phyloP scores from a whole-genome alignment of 2,329 filamentous ascomycete species.

The Achaetomium macrosporum region DNA sequence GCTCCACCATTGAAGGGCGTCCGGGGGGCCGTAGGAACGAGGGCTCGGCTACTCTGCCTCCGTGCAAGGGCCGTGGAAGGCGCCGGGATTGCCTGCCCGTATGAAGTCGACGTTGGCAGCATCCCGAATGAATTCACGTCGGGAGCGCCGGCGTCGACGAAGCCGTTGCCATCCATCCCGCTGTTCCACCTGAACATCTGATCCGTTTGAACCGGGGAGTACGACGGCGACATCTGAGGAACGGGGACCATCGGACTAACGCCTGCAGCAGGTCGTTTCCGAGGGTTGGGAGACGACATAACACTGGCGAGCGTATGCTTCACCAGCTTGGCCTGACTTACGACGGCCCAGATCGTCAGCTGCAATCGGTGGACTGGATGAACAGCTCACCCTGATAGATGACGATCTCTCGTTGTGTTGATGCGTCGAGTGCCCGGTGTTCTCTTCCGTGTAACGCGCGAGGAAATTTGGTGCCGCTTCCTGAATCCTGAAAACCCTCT shows the following conservation, averaged over 20 bases:
- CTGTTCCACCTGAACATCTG: conserved; percentile 44
- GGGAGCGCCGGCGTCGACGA: conserved; percentile 33
- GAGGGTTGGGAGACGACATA: conserved; percentile 47
- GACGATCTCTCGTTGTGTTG: not conserved
- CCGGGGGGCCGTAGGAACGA: conserved; percentile 40
- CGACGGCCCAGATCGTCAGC: conserved; percentile 9
- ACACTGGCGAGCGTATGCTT: conserved; percentile 21
- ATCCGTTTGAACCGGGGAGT: conserved; percentile 43
- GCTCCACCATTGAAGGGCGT: conserved; percentile 23
- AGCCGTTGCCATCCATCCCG: conserved; percentile 32
- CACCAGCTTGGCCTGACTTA: conserved; percentile 7
- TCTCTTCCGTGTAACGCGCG: not conserved
- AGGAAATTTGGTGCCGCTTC: not conserved
- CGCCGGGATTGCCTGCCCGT: conserved; percentile 24
- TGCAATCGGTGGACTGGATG: conserved; percentile 1
- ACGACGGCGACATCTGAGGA: conserved; percentile 44
- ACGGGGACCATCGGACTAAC: conserved; percentile 56
- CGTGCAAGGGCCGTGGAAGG: conserved; percentile 47
- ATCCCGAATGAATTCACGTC: conserved; percentile 36
- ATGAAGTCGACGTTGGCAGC: conserved; percentile 26
- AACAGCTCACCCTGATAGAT: not conserved
- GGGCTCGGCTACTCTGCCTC: conserved; percentile 44
- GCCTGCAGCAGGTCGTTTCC: conserved; percentile 72
- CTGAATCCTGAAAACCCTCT: not conserved
- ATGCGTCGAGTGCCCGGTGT: not conserved